Base-by-base conservation (phyloP, 495 filamentous ascomycete species). In the Annulohypoxylon stygium region DNA sequence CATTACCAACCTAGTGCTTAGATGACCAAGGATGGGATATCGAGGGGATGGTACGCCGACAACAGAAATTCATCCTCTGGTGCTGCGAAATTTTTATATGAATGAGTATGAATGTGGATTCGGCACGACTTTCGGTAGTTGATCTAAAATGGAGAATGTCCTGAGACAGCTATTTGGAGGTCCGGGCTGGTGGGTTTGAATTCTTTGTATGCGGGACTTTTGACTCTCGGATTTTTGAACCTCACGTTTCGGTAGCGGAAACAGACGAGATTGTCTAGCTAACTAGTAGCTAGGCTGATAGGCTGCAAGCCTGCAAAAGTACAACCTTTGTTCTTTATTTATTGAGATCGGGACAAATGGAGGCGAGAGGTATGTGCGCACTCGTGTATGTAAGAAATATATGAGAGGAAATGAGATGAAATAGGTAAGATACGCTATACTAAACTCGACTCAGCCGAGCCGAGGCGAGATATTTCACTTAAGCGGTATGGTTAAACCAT, bases 181-280 rank as follows among this genome's bases (percentile, higher is more conserved):
- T 30, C 30, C 30, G 30, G 30, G 3, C 11, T 33, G 18, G 3
- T 16, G 55, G 30, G 53, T 57, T 33, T 0, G 26, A 60, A 1
- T 39, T 20, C 57, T 60, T 60, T 60, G 37, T 60, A 37, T 43
- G 57, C 57, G 57, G 18, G 37, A 60, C 57, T 60, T 60, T 60
- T 10, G 30, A 9, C 37, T 39, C 2, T 12, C n/a, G 11, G 39
- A 8, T 1, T 47, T 47, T 47, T 9, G 43, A 10, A 47, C 43
- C 8, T 43, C 12, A 43, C 10, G 12, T 43, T 47, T 57, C 33
- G 53, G 53, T 30, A 54, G 23, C 30, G 53, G 53, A 57, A 57
- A 51, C 9, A 51, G 48, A 25, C 25, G 48, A 51, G 48, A 51
- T 51, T 51, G 53, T 10, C 48, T 26, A 50, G 45, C 16, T 47